Percentiles rank a stretch among this genome's conserved stretches.
Conservation (phyloP, 164 flowering plant species). For the Vitis riparia region DNA sequence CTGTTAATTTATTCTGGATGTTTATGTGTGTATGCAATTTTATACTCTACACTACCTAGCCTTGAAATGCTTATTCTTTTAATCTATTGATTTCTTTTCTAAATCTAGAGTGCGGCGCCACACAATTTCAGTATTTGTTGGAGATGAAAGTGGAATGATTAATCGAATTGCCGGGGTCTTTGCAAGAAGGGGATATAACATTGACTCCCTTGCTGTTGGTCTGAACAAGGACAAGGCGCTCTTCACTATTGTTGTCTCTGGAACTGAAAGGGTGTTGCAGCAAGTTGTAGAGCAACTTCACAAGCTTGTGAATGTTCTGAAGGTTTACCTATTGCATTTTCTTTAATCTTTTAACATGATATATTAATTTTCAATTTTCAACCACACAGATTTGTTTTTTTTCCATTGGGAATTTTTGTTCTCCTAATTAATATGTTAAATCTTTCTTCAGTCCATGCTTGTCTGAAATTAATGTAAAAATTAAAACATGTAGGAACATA, state of each 20-base stretch:
- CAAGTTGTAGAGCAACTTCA: constrained; percentile 91
- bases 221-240: constrained; percentile 93
- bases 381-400: background rate
- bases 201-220: constrained; percentile 98
- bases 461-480: too few relatives aligned
- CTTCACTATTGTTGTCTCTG: constrained; percentile 92
- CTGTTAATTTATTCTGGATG: too few relatives aligned
- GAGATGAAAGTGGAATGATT: constrained; percentile 99
- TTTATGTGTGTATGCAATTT: too few relatives aligned
- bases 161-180: constrained; percentile 97
- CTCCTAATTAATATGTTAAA: too few relatives aligned
- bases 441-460: too few relatives aligned
- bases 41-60: too few relatives aligned
- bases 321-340: constrained; percentile 38
- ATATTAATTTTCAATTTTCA: background rate
- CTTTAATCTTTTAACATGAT: too few relatives aligned
- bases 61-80: background rate
- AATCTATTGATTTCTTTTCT: background rate
- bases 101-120: constrained; percentile 64
- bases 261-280: constrained; percentile 72
- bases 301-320: constrained; percentile 90
- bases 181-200: constrained; percentile 94
- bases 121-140: constrained; percentile 92
- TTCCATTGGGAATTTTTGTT: background rate
- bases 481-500: too few relatives aligned